Percentiles rank a stretch among this genome's conserved stretches.
phyloP scores from a whole-genome alignment of 352 stramenopile species.

The Pythium sukuiense region DNA sequence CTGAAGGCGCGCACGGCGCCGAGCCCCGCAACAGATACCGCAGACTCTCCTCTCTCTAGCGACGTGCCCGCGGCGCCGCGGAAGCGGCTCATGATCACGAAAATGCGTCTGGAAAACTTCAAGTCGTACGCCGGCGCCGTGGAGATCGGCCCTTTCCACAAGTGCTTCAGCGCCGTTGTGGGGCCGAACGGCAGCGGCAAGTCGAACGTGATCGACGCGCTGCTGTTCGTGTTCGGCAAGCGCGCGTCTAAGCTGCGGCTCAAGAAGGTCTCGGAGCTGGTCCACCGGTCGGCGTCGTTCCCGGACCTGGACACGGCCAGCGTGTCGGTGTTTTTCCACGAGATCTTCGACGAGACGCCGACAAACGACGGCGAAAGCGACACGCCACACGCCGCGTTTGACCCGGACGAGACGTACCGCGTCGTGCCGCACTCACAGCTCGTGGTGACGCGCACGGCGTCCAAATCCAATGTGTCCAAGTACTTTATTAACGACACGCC shows the following conservation, averaged over 20 bases:
- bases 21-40: slow-evolving; percentile 1
- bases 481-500: slow-evolving; percentile 96
- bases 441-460: slow-evolving; percentile 93
- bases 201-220: slow-evolving; percentile 99
- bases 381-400: neutral
- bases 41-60: slow-evolving; percentile 2
- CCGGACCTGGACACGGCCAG: slow-evolving; percentile 92
- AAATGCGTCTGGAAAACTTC: slow-evolving; percentile 99
- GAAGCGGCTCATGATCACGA: slow-evolving; percentile 95
- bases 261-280: slow-evolving; percentile 97
- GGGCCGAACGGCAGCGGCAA: slow-evolving; percentile 99
- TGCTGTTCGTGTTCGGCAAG: slow-evolving; percentile 99
- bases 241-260: slow-evolving; percentile 96
- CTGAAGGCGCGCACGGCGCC: slow-evolving; percentile 7
- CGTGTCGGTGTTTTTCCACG: slow-evolving; percentile 97
- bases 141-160: slow-evolving; percentile 99
- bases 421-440: slow-evolving; percentile 91
- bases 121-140: slow-evolving; percentile 98
- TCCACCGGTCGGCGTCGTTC: slow-evolving; percentile 94
- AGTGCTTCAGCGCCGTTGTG: slow-evolving; percentile 98
- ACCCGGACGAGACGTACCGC: slow-evolving; percentile 90
- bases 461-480: slow-evolving; percentile 94
- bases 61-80: slow-evolving; percentile 20
- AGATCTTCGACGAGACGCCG: slow-evolving; percentile 91
- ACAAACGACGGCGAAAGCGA: neutral